Percentiles rank a stretch among this genome's conserved stretches.
phyloP scores from a whole-genome alignment of 768 basidiomycete species.

The Auricularia auricula-judae region DNA sequence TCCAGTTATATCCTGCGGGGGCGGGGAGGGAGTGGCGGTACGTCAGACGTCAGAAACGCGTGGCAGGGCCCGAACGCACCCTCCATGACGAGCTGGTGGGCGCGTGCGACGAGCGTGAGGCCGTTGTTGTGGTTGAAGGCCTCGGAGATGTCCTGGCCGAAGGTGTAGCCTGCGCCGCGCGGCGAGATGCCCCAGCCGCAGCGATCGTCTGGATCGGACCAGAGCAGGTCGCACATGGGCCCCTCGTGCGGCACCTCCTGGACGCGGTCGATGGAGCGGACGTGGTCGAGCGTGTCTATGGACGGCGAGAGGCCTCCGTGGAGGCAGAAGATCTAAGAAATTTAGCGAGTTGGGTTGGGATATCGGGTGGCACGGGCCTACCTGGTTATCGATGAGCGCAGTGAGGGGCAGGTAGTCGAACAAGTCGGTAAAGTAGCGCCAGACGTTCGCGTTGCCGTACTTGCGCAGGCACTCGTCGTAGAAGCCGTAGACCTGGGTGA shows the following conservation, averaged over 20 bases:
- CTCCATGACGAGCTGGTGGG: slow-evolving; percentile 95
- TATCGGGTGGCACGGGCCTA: slow-evolving; percentile 32
- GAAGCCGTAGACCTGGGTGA: slow-evolving; percentile 99
- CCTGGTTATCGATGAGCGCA: slow-evolving; percentile 98
- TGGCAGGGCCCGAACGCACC: slow-evolving; percentile 36
- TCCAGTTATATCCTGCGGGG: slow-evolving; percentile 79
- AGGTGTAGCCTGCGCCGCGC: slow-evolving; percentile 96
- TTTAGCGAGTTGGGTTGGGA: slow-evolving; percentile 2
- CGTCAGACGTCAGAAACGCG: not conserved
- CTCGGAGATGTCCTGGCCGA: slow-evolving; percentile 98
- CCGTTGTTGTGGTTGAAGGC: slow-evolving; percentile 99
- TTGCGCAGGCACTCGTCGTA: slow-evolving; percentile 99
- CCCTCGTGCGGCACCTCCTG: slow-evolving; percentile 99
- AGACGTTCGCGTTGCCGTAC: slow-evolving; percentile 99
- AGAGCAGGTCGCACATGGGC: slow-evolving; percentile 98
- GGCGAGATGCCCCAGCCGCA: slow-evolving; percentile 99
- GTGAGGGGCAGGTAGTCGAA: slow-evolving; percentile 97
- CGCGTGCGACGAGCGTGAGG: slow-evolving; percentile 86
- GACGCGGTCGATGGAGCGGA: slow-evolving; percentile 95
- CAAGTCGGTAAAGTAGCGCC: slow-evolving; percentile 97
- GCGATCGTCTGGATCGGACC: slow-evolving; percentile 99
- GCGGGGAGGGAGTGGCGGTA: not conserved
- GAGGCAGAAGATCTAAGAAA: slow-evolving; percentile 85
- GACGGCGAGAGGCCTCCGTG: slow-evolving; percentile 97
- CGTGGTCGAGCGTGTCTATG: slow-evolving; percentile 98